Conservation (phyloP, 306 rosid genomes). For the Sesbania bispinosa region DNA sequence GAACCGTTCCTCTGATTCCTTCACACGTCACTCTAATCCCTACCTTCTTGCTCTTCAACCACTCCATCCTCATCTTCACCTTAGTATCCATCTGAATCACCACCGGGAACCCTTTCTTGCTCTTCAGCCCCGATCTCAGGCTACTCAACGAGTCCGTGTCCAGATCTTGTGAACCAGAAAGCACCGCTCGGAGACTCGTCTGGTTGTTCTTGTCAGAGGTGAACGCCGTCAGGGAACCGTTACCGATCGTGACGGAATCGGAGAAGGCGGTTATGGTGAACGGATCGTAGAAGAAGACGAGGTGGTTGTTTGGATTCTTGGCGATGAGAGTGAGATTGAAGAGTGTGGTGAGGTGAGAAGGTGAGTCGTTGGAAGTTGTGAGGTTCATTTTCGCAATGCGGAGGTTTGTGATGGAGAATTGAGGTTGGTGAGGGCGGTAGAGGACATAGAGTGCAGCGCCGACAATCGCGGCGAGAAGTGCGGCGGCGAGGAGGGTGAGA, state of each 20-base stretch:
- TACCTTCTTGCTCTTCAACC: constrained; percentile 62
- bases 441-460: constrained; percentile 77
- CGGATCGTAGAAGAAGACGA: constrained; percentile 56
- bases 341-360: constrained; percentile 56
- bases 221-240: constrained; percentile 64
- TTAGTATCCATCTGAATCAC: constrained; percentile 76
- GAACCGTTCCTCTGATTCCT: constrained; percentile 57
- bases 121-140: constrained; percentile 80
- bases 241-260: constrained; percentile 45
- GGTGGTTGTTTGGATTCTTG: constrained; percentile 73
- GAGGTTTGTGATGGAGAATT: constrained; percentile 80
- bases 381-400: constrained; percentile 77
- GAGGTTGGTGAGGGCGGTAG: constrained; percentile 84
- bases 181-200: constrained; percentile 51
- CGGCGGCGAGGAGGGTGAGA: constrained; percentile 43
- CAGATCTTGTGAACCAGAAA: constrained; percentile 53
- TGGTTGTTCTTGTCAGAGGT: constrained; percentile 59
- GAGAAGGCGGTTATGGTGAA: constrained; percentile 42
- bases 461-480: constrained; percentile 68
- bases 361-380: constrained; percentile 56
- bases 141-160: constrained; percentile 60
- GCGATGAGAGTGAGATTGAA: constrained; percentile 66
- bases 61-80: constrained; percentile 75
- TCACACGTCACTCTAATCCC: constrained; percentile 81
- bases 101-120: constrained; percentile 58